These are phyloP conservation scores for Furcasterigmium sp. DNA, from an alignment of 2,329 filamentous ascomycete genomes.

Conservation along the genomic window DNA sequence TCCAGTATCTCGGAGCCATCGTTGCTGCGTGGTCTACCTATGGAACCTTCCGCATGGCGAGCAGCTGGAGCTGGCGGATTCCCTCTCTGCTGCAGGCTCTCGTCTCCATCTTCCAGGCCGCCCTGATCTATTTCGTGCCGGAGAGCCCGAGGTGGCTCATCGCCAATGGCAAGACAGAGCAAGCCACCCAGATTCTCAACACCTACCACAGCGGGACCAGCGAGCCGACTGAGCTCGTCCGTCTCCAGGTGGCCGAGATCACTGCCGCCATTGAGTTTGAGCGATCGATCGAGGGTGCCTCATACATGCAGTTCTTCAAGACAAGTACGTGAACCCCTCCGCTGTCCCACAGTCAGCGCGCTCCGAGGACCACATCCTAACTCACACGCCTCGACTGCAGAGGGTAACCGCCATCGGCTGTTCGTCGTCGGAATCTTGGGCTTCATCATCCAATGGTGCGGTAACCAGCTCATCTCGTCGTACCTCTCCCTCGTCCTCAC, in stretches of 20 bases:
- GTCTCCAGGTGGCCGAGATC: slow-evolving; percentile 4
- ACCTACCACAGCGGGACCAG: slow-evolving; percentile 40
- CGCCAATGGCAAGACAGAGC: slow-evolving; percentile 40
- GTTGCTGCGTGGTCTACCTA: slow-evolving; percentile 22
- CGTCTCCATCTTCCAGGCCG: slow-evolving; percentile 8
- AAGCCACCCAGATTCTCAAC: slow-evolving; percentile 43
- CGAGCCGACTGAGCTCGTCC: slow-evolving; percentile 2
- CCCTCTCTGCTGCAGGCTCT: slow-evolving; percentile 18
- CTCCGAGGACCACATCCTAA: too few relatives aligned
- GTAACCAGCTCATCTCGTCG: slow-evolving; percentile 34
- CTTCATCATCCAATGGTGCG: slow-evolving; percentile 30
- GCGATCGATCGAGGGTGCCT: neutral
- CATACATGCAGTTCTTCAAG: slow-evolving; percentile 1
- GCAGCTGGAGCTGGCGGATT: slow-evolving; percentile 20
- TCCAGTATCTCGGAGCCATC: slow-evolving; percentile 20
- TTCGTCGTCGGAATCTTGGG: neutral
- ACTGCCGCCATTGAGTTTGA: slow-evolving; percentile 2
- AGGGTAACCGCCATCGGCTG: neutral
- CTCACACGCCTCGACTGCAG: neutral
- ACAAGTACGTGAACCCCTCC: neutral
- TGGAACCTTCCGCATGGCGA: slow-evolving; percentile 17
- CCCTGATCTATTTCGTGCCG: slow-evolving; percentile 44
- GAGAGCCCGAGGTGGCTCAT: slow-evolving; percentile 57
- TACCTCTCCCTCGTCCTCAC: slow-evolving; percentile 33
- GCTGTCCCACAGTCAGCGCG: neutral